Evolutionary conservation across 345 rosid genomes (phyloP).

Genomic region (Abelmoschus esculentus): DNA sequence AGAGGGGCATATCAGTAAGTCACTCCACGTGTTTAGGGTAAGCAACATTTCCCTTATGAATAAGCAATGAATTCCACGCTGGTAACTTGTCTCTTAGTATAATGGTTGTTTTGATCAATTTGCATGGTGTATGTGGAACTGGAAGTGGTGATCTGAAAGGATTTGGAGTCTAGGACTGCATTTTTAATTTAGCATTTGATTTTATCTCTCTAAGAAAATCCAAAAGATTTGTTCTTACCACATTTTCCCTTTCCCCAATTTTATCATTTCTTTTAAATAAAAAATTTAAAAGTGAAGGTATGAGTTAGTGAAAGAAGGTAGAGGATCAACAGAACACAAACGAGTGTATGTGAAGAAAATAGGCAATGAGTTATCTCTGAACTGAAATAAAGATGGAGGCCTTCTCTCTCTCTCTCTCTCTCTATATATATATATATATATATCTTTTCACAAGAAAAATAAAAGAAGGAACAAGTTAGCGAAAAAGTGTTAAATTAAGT

Average conservation of each 20-base stretch:
- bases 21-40: constrained; percentile 40
- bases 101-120: background rate
- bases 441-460: background rate
- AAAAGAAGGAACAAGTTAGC: background rate
- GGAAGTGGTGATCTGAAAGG: background rate
- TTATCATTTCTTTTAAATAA: background rate
- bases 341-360: background rate
- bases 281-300: background rate
- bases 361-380: background rate
- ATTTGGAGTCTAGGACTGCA: background rate
- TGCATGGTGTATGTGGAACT: background rate
- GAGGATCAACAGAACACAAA: background rate
- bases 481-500: background rate
- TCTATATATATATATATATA: too few species aligned
- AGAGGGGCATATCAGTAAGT: constrained; percentile 34
- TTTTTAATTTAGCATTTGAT: constrained; percentile 1
- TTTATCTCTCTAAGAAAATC: background rate
- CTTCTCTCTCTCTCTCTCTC: too few species aligned
- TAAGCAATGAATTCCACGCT: background rate
- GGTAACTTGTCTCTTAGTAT: background rate
- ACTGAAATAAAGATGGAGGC: too few species aligned
- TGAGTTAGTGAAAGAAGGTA: background rate
- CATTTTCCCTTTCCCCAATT: background rate
- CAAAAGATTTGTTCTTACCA: background rate
- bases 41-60: constrained; percentile 11